Evolutionary conservation across 371 early-diverging fungal species (phyloP), one percentile per base, ranked within the genome.

Genomic region (Haplosporangium sp.): DNA sequence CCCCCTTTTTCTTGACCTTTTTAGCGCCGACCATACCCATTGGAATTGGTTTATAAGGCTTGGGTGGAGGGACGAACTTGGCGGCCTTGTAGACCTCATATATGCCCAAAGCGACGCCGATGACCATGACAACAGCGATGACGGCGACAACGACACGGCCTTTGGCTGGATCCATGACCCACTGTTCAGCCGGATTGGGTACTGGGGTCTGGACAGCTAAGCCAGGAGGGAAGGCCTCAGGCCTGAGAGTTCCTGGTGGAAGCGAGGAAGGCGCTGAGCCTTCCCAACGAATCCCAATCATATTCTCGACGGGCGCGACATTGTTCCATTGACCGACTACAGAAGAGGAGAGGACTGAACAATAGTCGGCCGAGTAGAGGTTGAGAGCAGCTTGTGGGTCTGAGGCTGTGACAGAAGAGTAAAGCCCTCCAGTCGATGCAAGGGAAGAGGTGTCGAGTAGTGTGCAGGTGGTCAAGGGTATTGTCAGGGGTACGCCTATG

Each of bases 1-100:
- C 80, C 40, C 73, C 69, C 69, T 72, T 61, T 42, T 69, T 79
- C 66, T 79, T 79, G 69, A 79, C 45, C 69, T 79, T 79, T 42
- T 67, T 70, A 59, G 40, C 51, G 52, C 62, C 48, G 7, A 48
- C 66, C 50, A 62, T 37, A 41, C 75, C 75, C 13, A 43, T 67
- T 20, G 60, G 58, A 48, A 71, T 67, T 9, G 48, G 18, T 55
- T 72, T 72, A 11, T 50, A 52, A 59, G 59, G 63, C 69, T 72
- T 64, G 41, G 70, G 76, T 55, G 76, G 76, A 3, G 64, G 52
- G 47, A 55, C 59, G 38, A 62, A 79, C 46, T 68, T 55, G 6
- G 80, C 68, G 6, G 73, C 80, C 6, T 45, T 8, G 41, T 73
- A 79, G 12, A 79, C 80, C 42, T 69, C 64, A 21, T 45, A 58